Percentiles rank a stretch among this genome's conserved stretches.
phyloP scores from a whole-genome alignment of 2,329 filamentous ascomycete species.

The Delphinella strobiligena region DNA sequence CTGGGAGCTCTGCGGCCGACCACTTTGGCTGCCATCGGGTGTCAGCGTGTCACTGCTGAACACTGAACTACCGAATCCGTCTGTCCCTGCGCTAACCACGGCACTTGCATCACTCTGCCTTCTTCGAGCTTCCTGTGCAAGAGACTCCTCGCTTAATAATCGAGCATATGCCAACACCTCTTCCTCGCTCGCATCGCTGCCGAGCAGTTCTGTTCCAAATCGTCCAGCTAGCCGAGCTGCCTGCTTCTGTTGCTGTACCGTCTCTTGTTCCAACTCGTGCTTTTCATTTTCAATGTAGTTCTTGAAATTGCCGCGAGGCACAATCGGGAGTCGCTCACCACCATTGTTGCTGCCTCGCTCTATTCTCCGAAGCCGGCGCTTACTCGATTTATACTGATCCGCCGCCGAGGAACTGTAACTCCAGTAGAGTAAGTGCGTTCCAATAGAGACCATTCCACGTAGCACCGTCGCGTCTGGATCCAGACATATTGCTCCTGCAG shows the following conservation, averaged over 20 bases:
- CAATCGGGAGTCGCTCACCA: constrained; percentile 47
- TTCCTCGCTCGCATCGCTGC: constrained; percentile 44
- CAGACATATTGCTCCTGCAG: constrained; percentile 71
- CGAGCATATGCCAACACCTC: constrained; percentile 52
- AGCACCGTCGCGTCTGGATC: constrained; percentile 80
- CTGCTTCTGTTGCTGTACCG: constrained; percentile 54
- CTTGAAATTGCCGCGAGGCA: constrained; percentile 56
- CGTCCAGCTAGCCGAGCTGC: constrained; percentile 59
- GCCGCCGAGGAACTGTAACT: constrained; percentile 73
- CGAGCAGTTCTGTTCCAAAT: constrained; percentile 70
- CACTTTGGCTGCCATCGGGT: constrained; percentile 11
- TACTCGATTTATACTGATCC: constrained; percentile 61
- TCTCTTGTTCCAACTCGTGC: constrained; percentile 64
- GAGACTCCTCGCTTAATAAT: constrained; percentile 48
- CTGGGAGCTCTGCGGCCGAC: constrained; percentile 17
- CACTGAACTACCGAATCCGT: constrained; percentile 11
- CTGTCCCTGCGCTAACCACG: constrained; percentile 23
- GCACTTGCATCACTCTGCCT: constrained; percentile 30
- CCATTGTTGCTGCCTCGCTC: constrained; percentile 50
- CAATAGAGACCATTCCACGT: constrained; percentile 76
- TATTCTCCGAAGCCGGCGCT: constrained; percentile 63
- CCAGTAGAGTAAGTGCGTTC: constrained; percentile 84
- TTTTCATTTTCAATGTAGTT: constrained; percentile 82
- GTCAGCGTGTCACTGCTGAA: neutral
- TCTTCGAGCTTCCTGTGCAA: constrained; percentile 37